Evolutionary conservation across 1,139 yeast species (phyloP).

Genomic region (Yamadazyma aaseri): DNA sequence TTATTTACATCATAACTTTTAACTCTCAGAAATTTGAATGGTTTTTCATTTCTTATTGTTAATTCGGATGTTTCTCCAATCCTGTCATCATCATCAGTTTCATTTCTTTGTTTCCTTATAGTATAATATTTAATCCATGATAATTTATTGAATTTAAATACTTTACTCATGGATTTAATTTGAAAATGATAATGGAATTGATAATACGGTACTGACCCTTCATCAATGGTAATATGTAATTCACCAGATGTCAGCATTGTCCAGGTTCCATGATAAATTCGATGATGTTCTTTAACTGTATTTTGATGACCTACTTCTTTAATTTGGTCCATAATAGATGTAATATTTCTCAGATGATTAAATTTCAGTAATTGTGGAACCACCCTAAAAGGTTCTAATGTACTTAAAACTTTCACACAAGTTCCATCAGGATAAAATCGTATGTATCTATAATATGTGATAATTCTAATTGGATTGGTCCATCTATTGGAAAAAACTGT

Average conservation of each 20-base stretch:
- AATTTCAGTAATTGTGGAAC: slow-evolving; percentile 51
- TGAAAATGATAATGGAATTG: slow-evolving; percentile 61
- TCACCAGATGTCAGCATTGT: slow-evolving; percentile 46
- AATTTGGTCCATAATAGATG: slow-evolving; percentile 16
- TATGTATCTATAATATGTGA: slow-evolving; percentile 83
- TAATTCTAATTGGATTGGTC: slow-evolving; percentile 74
- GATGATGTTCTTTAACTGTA: slow-evolving; percentile 29
- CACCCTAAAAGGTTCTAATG: slow-evolving; percentile 62
- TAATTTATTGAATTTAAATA: slow-evolving; percentile 59
- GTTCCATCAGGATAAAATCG: slow-evolving; percentile 81
- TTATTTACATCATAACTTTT: slow-evolving; percentile 34
- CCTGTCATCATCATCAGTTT: slow-evolving; percentile 32
- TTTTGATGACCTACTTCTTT: slow-evolving; percentile 11
- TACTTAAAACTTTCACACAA: slow-evolving; percentile 63
- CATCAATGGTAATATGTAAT: slow-evolving; percentile 53
- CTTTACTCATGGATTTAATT: slow-evolving; percentile 55
- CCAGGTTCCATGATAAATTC: slow-evolving; percentile 54
- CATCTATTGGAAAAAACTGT: slow-evolving; percentile 66
- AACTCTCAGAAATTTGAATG: slow-evolving; percentile 70
- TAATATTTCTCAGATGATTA: slow-evolving; percentile 19
- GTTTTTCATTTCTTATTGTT: slow-evolving; percentile 66
- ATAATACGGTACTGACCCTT: slow-evolving; percentile 65
- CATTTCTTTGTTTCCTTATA: slow-evolving; percentile 40
- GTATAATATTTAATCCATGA: slow-evolving; percentile 66
- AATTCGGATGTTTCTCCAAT: slow-evolving; percentile 56